A percentile compares a stretch with the other conserved stretches of the same genome.
Conservation (phyloP, 495 filamentous ascomycete species). For the Apodospora peruviana region DNA sequence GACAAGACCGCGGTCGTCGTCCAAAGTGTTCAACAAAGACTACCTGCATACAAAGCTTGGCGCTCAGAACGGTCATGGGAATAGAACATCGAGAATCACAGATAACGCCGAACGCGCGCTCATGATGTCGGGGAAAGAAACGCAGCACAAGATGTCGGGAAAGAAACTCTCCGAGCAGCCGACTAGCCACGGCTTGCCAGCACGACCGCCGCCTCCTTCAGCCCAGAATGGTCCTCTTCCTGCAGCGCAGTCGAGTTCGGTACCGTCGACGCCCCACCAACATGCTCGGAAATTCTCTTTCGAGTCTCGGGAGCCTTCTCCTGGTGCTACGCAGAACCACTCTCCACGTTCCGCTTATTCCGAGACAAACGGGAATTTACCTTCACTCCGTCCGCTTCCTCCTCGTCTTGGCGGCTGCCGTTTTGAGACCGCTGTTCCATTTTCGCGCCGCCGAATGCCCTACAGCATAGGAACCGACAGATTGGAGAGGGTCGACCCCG, state of each 20-base stretch:
- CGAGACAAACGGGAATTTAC: conserved; percentile 69
- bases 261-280: conserved; percentile 92
- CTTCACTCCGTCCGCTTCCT: conserved; percentile 55
- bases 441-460: conserved; percentile 67
- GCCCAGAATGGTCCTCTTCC: conserved; percentile 19
- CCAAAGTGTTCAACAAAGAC: conserved; percentile 48
- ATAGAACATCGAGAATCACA: conserved; percentile 42
- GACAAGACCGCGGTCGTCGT: conserved; percentile 44
- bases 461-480: conserved; percentile 78
- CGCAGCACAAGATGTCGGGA: conserved; percentile 40
- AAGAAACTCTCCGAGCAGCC: conserved; percentile 34
- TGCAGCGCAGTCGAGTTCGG: conserved; percentile 70
- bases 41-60: conserved; percentile 29
- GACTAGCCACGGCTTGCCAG: conserved; percentile 21
- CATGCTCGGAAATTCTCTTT: conserved; percentile 78
- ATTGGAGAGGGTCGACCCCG: conserved; percentile 60
- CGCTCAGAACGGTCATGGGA: conserved; percentile 54
- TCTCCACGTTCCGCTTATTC: conserved; percentile 89
- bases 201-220: conserved; percentile 29
- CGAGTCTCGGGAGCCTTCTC: conserved; percentile 81
- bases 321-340: conserved; percentile 64
- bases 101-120: conserved; percentile 51
- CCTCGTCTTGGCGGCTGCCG: conserved; percentile 58
- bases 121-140: conserved; percentile 47
- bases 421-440: conserved; percentile 62